A percentile compares a stretch with the other conserved stretches of the same genome.
phyloP scores from a whole-genome alignment of 2,329 filamentous ascomycete species.

The Keithomyces neogunnii region DNA sequence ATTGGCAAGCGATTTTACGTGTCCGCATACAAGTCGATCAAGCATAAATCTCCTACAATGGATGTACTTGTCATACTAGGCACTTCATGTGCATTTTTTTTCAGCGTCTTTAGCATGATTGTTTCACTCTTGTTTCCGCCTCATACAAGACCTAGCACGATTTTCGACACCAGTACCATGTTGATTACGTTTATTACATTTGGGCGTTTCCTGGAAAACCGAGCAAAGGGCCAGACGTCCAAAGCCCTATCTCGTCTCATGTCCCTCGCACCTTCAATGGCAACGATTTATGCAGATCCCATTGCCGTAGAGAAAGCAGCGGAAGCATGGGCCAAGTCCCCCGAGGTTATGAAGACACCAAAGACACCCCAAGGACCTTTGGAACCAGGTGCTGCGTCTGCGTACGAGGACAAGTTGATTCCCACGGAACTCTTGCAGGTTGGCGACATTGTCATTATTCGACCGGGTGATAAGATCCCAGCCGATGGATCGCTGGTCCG shows the following conservation, averaged over 20 bases:
- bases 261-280: conserved; percentile 94
- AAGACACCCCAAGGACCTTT: conserved; percentile 28
- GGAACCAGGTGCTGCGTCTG: conserved; percentile 39
- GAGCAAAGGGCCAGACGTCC: conserved; percentile 92
- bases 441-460: conserved; percentile 84
- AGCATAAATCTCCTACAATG: conserved; percentile 91
- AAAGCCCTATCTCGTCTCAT: conserved; percentile 88
- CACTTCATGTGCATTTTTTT: conserved; percentile 93
- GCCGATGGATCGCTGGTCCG: conserved; percentile 82
- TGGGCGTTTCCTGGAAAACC: conserved; percentile 85
- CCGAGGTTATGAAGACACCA: conserved; percentile 25
- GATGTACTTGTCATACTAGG: conserved; percentile 91
- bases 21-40: conserved; percentile 87
- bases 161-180: conserved; percentile 98
- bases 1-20: conserved; percentile 91
- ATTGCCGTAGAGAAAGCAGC: conserved; percentile 88
- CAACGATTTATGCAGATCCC: conserved; percentile 89
- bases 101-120: conserved; percentile 79
- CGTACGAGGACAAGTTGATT: conserved; percentile 75
- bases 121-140: conserved; percentile 69
- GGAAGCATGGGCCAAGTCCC: conserved; percentile 55
- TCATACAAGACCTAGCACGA: conserved; percentile 73
- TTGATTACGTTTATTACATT: conserved; percentile 91
- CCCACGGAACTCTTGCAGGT: conserved; percentile 92
- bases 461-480: conserved; percentile 93